Evolutionary conservation across 768 basidiomycete species (phyloP).

Genomic region (Brasilioporus rufonigricans): DNA sequence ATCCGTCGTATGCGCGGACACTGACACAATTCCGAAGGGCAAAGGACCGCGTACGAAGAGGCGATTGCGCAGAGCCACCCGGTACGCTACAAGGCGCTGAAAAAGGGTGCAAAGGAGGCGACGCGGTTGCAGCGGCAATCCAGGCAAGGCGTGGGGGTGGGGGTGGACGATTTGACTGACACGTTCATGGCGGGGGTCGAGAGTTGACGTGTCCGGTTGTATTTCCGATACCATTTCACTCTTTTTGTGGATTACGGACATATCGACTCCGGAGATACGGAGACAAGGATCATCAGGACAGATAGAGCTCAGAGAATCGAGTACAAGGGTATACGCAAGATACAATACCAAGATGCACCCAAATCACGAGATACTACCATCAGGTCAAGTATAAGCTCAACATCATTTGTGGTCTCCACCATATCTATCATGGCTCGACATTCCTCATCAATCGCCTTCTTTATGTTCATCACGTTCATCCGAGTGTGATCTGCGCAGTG

Average conservation of each 20-base stretch:
- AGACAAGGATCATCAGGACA: too few relatives aligned
- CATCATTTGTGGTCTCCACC: too few relatives aligned
- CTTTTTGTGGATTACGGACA: background rate
- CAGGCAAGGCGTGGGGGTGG: slow-evolving; percentile 30
- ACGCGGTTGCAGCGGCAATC: slow-evolving; percentile 40
- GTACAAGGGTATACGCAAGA: too few relatives aligned
- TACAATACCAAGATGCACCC: too few relatives aligned
- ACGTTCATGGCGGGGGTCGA: slow-evolving; percentile 26
- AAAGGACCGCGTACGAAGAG: slow-evolving; percentile 53
- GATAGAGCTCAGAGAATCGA: too few relatives aligned
- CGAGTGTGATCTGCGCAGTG: slow-evolving; percentile 6
- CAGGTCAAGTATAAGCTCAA: too few relatives aligned
- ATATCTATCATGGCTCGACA: too few relatives aligned
- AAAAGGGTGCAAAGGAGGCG: slow-evolving; percentile 62
- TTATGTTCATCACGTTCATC: background rate
- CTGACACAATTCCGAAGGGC: slow-evolving; percentile 62
- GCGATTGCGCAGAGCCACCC: slow-evolving; percentile 44
- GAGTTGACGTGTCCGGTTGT: slow-evolving; percentile 2
- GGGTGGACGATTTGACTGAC: slow-evolving; percentile 20
- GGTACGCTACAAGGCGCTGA: slow-evolving; percentile 55
- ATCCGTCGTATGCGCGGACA: slow-evolving; percentile 12
- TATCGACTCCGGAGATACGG: too few relatives aligned
- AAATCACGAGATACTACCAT: background rate
- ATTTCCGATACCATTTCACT: background rate
- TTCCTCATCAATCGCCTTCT: background rate